These are phyloP conservation scores for Adenanthera pavonina DNA, from an alignment of 306 rosid species.

Conservation along the genomic window DNA sequence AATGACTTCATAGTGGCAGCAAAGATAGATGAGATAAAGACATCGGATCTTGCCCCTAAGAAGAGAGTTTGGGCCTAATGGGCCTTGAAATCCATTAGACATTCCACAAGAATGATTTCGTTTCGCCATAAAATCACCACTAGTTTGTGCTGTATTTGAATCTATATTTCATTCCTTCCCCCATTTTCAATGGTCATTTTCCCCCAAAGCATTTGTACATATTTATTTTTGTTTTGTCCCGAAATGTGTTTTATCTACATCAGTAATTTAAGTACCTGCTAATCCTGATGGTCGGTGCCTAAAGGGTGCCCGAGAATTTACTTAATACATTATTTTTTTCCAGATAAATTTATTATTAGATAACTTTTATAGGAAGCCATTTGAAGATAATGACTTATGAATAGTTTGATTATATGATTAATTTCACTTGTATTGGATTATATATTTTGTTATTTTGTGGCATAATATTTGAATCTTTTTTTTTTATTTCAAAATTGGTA, in stretches of 20 bases:
- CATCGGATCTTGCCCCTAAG: slow-evolving; percentile 84
- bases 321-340: too few relatives aligned
- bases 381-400: too few relatives aligned
- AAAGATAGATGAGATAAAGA: slow-evolving; percentile 75
- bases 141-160: slow-evolving; percentile 31
- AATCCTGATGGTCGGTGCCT: too few relatives aligned
- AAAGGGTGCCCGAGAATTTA: too few relatives aligned
- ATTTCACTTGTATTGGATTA: too few relatives aligned
- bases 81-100: slow-evolving; percentile 16
- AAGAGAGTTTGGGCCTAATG: slow-evolving; percentile 89
- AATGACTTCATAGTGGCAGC: slow-evolving; percentile 93
- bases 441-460: too few relatives aligned
- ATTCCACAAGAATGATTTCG: slow-evolving; percentile 13
- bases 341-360: too few relatives aligned
- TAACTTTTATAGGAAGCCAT: too few relatives aligned
- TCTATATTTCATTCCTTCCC: slow-evolving; percentile 12
- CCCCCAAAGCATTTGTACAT: background rate
- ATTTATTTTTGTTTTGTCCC: background rate
- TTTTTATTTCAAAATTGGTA: too few relatives aligned
- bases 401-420: too few relatives aligned
- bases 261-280: background rate
- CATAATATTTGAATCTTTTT: too few relatives aligned
- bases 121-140: slow-evolving; percentile 13
- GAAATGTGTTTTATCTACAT: background rate
- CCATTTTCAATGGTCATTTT: background rate